Conservation (phyloP, 192 early-diverging fungal genomes). For the Podila minutissima region DNA sequence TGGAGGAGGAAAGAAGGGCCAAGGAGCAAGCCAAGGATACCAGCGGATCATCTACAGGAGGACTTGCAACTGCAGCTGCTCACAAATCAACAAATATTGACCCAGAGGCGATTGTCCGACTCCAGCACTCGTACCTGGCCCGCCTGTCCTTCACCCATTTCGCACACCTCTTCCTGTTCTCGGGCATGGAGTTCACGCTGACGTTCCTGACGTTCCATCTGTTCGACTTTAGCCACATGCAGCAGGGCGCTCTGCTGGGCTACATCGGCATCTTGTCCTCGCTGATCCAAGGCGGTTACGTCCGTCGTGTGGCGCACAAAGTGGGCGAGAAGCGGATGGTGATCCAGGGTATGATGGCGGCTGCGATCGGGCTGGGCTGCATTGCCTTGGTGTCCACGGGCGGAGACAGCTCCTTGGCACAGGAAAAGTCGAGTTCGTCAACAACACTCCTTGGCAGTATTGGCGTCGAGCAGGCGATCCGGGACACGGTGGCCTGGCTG, state of each 20-base stretch:
- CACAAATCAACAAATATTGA: background rate
- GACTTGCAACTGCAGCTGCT: background rate
- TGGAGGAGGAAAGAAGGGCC: slow-evolving; percentile 24
- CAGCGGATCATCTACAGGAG: background rate
- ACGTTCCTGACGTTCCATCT: slow-evolving; percentile 96
- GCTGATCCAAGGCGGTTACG: slow-evolving; percentile 93
- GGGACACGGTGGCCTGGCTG: slow-evolving; percentile 13
- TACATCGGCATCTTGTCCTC: slow-evolving; percentile 91
- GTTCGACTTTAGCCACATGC: slow-evolving; percentile 84
- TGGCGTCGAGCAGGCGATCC: background rate
- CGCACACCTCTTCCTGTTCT: slow-evolving; percentile 91
- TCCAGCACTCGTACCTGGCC: slow-evolving; percentile 47
- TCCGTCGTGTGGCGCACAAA: slow-evolving; percentile 75
- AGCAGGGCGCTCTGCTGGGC: slow-evolving; percentile 89
- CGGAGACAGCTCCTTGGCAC: slow-evolving; percentile 10
- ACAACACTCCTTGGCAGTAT: background rate
- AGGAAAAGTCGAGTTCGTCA: background rate
- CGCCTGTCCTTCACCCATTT: slow-evolving; percentile 82
- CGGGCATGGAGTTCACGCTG: slow-evolving; percentile 99
- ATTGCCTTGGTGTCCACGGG: slow-evolving; percentile 62
- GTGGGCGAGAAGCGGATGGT: slow-evolving; percentile 78
- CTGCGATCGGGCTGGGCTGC: slow-evolving; percentile 70
- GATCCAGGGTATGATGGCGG: slow-evolving; percentile 79
- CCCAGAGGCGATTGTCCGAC: slow-evolving; percentile 18
- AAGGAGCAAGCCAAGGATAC: slow-evolving; percentile 10